These are phyloP conservation scores for Byssochlamys sp. DNA, from an alignment of 2,329 filamentous ascomycete genomes.

Conservation along the genomic window DNA sequence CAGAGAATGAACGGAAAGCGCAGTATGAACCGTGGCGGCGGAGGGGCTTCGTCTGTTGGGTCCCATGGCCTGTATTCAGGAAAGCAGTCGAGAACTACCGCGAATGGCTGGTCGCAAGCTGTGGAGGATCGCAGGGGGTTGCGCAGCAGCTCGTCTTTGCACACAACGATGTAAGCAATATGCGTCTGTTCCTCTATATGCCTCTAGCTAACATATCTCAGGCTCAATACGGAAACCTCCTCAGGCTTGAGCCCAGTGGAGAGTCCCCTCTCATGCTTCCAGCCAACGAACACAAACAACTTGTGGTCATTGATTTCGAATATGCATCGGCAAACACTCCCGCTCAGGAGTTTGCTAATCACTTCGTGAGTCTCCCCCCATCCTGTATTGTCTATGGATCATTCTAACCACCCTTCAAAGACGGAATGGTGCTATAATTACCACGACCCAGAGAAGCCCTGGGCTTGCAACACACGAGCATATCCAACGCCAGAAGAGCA, in stretches of 20 bases:
- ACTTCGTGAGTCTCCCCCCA: slow-evolving; percentile 55
- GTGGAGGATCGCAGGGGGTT: slow-evolving; percentile 57
- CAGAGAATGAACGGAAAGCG: slow-evolving; percentile 34
- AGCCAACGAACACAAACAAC: slow-evolving; percentile 86
- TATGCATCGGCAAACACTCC: slow-evolving; percentile 83
- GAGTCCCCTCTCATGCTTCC: slow-evolving; percentile 81
- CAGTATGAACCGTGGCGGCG: slow-evolving; percentile 52
- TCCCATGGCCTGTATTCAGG: slow-evolving; percentile 71
- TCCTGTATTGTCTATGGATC: background rate
- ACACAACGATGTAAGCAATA: slow-evolving; percentile 76
- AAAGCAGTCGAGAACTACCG: slow-evolving; percentile 68
- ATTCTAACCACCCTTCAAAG: slow-evolving; percentile 21
- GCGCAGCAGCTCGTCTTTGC: slow-evolving; percentile 76
- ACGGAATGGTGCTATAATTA: slow-evolving; percentile 98
- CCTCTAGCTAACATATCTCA: slow-evolving; percentile 28
- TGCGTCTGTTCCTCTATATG: background rate
- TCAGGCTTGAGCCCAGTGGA: slow-evolving; percentile 59
- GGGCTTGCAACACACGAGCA: slow-evolving; percentile 55
- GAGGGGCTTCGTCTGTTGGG: slow-evolving; percentile 69
- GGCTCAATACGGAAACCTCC: slow-evolving; percentile 97
- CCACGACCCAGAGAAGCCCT: slow-evolving; percentile 58
- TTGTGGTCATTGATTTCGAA: slow-evolving; percentile 96
- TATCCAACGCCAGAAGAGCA: slow-evolving; percentile 80
- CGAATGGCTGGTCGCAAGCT: slow-evolving; percentile 59
- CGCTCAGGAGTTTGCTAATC: slow-evolving; percentile 89